These are phyloP conservation scores for Uronychia setigera DNA, from an alignment of 73 alveolate species.

Conservation along the genomic window DNA sequence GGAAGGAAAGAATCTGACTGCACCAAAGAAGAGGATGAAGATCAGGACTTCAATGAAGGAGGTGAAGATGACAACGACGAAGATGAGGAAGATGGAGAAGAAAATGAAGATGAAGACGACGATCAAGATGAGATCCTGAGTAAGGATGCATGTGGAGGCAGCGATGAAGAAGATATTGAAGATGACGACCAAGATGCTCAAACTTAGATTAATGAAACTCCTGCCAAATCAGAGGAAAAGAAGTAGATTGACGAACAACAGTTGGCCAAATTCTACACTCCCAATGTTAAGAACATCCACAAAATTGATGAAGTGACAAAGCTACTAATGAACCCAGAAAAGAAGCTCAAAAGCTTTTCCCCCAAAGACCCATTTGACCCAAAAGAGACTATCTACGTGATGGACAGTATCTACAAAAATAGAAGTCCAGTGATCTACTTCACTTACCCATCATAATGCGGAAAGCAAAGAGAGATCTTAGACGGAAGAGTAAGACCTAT, in stretches of 20 bases:
- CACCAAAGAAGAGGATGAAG: neutral
- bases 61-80: neutral
- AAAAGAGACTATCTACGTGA: neutral
- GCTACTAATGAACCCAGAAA: neutral
- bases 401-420: neutral
- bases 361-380: neutral
- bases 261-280: neutral
- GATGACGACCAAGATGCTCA: neutral
- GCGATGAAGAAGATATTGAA: neutral
- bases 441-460: constrained; percentile 33
- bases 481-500: neutral
- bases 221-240: neutral
- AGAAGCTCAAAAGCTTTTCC: neutral
- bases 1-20: neutral
- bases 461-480: constrained; percentile 12
- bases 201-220: neutral
- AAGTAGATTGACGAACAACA: neutral
- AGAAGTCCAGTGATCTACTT: constrained; percentile 48
- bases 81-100: too few relatives aligned
- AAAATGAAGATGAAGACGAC: neutral
- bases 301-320: neutral
- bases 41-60: too few relatives aligned
- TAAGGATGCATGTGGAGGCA: neutral
- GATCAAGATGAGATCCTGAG: neutral
- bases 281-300: neutral